These are phyloP conservation scores for Xerocomus potaroensis DNA, from an alignment of 768 basidiomycete genomes.

Conservation along the genomic window DNA sequence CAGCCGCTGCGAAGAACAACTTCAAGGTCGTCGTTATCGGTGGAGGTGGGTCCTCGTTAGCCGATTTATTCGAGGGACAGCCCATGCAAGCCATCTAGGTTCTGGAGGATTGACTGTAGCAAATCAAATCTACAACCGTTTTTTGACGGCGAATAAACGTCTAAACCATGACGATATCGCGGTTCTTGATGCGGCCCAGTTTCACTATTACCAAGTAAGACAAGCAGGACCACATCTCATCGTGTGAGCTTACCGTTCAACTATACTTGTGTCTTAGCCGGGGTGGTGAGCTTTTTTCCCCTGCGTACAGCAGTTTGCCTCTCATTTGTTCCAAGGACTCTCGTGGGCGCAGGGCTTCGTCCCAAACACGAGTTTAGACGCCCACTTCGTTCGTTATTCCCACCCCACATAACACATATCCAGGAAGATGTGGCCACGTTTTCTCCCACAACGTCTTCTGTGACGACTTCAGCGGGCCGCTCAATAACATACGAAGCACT, in stretches of 20 bases:
- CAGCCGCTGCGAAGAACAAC: constrained; percentile 39
- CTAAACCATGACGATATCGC: constrained; percentile 75
- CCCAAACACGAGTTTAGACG: constrained; percentile 65
- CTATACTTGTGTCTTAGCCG: constrained; percentile 46
- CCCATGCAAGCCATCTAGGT: not conserved
- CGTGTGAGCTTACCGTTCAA: constrained; percentile 2
- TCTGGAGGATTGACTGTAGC: constrained; percentile 67
- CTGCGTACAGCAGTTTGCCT: not conserved
- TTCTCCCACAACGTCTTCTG: constrained; percentile 65
- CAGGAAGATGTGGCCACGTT: constrained; percentile 70
- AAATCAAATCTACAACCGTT: constrained; percentile 81
- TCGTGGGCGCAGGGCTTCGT: constrained; percentile 85
- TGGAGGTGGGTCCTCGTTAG: constrained; percentile 51
- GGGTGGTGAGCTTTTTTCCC: constrained; percentile 66
- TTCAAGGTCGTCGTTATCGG: constrained; percentile 87
- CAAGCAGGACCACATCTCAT: not conserved
- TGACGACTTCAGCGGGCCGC: constrained; percentile 69
- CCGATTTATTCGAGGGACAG: not conserved
- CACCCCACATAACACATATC: constrained; percentile 66
- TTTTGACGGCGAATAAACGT: constrained; percentile 63
- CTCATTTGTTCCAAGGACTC: constrained; percentile 58
- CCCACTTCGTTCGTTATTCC: constrained; percentile 67
- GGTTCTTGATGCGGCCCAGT: constrained; percentile 76
- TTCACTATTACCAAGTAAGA: constrained; percentile 57
- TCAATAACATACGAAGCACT: constrained; percentile 77